Base-by-base conservation (phyloP, 2,329 filamentous ascomycete species). In the Claviceps quebecensis region DNA sequence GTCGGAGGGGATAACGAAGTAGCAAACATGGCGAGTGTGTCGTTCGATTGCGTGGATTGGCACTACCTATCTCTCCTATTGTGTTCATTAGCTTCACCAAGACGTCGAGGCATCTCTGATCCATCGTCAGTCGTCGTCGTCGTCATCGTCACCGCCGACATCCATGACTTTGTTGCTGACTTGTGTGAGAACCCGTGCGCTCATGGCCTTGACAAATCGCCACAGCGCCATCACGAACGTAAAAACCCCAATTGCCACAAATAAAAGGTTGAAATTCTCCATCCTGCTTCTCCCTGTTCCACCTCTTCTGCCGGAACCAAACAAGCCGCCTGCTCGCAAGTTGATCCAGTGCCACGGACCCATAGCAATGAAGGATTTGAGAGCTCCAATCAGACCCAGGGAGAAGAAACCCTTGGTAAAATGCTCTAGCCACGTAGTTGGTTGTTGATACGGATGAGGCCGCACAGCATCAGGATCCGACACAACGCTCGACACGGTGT, bases 331-430 rank as follows among this genome's bases (percentile, higher is more conserved):
- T 41, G 74, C 73, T 23, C 89, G 78, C 46, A 94, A 62, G 61
- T 86, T 85, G 72, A 81, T 85, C 78, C 83, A 88, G 50, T 87
- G 77, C 70, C 83, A 89, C 2, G 91, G 81, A 17, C 80, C 83
- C 62, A 89, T 72, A 16, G 82, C 77, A 48, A 94, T 69, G 49
- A 94, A 72, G 29, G 85, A 84, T 67, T 95, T 95, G 52, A 89
- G 65, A 54, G 95, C 86, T 0, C 91, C 90, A 17, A 97, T 70
- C 6, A 97, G 70, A 7, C 93, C 93, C 48, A 97, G 76, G 5
- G 87, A 91, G n/a, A 91, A 83, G 57, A 96, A 75, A 0, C 93
- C 93, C 66, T 96, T 96, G 53, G 86, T 56, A 58, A 96, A 93
- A 63, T 98, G 93, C 59, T 86, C 81, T 6, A 73, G 60, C 91